A percentile compares a stretch with the other conserved stretches of the same genome.
Evolutionary conservation across 2,329 filamentous ascomycete species (phyloP).

Genomic region (Curvularia verruculosa): DNA sequence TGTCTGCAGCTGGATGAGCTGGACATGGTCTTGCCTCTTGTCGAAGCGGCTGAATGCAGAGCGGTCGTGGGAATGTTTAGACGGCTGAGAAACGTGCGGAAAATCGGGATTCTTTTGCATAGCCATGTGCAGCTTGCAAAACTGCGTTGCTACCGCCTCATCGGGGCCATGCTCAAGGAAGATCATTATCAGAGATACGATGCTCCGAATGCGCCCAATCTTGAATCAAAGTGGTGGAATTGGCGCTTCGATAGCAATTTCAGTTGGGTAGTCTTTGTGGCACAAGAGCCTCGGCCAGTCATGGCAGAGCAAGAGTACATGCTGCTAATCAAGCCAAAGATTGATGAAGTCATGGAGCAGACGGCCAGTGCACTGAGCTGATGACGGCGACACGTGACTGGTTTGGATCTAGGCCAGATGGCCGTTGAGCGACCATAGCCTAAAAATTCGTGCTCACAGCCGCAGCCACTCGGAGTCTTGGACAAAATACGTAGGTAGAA

Average conservation of each 20-base stretch:
- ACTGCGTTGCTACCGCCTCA: background rate
- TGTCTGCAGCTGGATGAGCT: conserved; percentile 38
- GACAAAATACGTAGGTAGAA: too few species aligned
- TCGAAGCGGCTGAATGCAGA: background rate
- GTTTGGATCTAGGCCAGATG: too few species aligned
- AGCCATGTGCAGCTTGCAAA: background rate
- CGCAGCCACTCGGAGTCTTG: too few species aligned
- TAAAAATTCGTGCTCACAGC: too few species aligned
- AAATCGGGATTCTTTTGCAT: background rate
- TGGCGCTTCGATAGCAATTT: background rate
- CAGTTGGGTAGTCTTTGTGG: background rate
- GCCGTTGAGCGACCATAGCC: too few species aligned
- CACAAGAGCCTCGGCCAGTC: background rate
- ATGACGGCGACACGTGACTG: background rate
- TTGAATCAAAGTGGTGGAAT: background rate
- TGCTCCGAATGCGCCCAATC: background rate
- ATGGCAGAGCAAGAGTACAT: background rate
- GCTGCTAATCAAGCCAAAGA: background rate
- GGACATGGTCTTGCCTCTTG: conserved; percentile 26
- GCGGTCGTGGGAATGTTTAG: background rate
- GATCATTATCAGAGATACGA: background rate
- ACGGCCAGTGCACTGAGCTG: background rate
- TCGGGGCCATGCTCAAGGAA: background rate
- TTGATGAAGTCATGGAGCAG: background rate
- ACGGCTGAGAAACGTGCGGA: background rate